These are phyloP conservation scores for Pleurotus cornucopiae DNA, from an alignment of 768 basidiomycete species.

Conservation along the genomic window DNA sequence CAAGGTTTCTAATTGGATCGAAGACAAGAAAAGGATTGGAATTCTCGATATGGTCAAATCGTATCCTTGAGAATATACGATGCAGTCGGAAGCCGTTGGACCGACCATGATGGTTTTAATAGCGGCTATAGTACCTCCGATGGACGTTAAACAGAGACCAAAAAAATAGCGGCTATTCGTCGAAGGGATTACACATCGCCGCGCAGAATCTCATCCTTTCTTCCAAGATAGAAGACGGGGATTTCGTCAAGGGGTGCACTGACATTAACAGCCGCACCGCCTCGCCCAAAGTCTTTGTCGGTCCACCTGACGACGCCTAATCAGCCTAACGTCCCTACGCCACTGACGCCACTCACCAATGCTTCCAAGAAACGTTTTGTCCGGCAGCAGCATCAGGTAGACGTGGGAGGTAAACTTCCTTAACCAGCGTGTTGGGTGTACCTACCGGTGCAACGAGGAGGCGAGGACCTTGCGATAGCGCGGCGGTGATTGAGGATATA, in stretches of 20 bases:
- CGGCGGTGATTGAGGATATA: too few relatives aligned
- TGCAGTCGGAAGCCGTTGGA: too few relatives aligned
- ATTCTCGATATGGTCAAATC: too few relatives aligned
- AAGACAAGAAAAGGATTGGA: too few relatives aligned
- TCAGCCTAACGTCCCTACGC: background rate
- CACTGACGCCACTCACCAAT: conserved; percentile 20
- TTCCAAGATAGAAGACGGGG: conserved; percentile 29
- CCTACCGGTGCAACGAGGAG: conserved; percentile 31
- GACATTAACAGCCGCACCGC: conserved; percentile 24
- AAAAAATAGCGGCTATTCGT: too few relatives aligned
- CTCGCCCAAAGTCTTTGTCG: conserved; percentile 23
- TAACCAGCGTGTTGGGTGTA: conserved; percentile 19
- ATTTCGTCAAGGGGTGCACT: conserved; percentile 26
- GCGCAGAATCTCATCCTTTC: conserved; percentile 23
- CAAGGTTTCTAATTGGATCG: too few relatives aligned
- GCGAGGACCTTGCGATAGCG: conserved; percentile 18
- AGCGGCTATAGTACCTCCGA: too few relatives aligned
- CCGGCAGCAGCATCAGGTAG: conserved; percentile 13
- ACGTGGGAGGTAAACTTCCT: conserved; percentile 25
- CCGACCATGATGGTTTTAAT: too few relatives aligned
- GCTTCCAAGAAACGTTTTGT: conserved; percentile 23
- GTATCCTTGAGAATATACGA: too few relatives aligned
- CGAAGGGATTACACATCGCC: conserved; percentile 15
- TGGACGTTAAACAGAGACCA: too few relatives aligned
- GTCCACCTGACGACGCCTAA: conserved; percentile 23